phyloP scores from a whole-genome alignment of 169 alveolate genomes.

The Perkinsus chesapeaki region DNA sequence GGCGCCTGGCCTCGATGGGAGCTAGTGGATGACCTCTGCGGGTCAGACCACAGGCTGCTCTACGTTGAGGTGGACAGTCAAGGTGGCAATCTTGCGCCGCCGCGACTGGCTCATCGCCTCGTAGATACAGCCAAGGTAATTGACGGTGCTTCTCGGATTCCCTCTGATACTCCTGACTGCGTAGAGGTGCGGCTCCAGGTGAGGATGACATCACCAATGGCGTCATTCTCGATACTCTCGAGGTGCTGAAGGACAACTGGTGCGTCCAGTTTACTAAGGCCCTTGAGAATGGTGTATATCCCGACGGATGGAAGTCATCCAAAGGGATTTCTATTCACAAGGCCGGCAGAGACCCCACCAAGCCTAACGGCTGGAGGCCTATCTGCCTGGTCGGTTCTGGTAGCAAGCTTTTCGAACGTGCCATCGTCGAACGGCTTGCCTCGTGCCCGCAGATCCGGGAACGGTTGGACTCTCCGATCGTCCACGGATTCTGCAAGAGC shows the following conservation, averaged over 20 bases:
- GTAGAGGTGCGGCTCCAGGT: not conserved
- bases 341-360: not conserved
- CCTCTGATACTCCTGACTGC: not conserved
- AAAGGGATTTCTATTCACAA: not conserved
- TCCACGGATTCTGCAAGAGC: not conserved
- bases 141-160: not conserved
- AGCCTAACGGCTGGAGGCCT: not conserved
- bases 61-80: not conserved
- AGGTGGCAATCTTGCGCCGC: not conserved
- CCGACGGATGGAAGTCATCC: not conserved
- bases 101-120: not conserved
- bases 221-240: not conserved
- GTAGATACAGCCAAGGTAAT: not conserved
- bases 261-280: not conserved
- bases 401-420: not conserved
- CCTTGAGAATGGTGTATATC: not conserved
- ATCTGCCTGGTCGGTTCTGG: not conserved
- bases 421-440: not conserved
- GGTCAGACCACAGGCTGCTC: not conserved
- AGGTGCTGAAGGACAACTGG: conserved; percentile 3
- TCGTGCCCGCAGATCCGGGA: not conserved
- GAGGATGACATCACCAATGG: not conserved
- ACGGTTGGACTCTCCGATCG: not conserved
- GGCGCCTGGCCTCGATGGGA: not conserved
- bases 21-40: not conserved